phyloP scores from a whole-genome alignment of 1,284 basidiomycete genomes.

The Ustilago sp. region DNA sequence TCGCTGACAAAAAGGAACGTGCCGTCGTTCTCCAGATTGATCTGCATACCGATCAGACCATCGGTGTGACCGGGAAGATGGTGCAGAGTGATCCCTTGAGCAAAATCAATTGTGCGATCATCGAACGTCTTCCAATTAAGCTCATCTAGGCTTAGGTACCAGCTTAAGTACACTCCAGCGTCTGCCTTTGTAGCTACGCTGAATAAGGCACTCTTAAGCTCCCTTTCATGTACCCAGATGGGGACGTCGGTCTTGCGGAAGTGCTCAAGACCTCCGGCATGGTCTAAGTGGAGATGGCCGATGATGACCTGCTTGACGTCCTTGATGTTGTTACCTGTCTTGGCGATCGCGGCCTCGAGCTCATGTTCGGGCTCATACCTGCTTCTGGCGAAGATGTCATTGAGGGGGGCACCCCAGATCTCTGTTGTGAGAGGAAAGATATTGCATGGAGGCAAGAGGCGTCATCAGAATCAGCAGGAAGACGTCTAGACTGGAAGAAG shows the following conservation, averaged over 20 bases:
- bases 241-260: slow-evolving; percentile 57
- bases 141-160: slow-evolving; percentile 52
- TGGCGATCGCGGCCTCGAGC: slow-evolving; percentile 63
- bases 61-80: slow-evolving; percentile 66
- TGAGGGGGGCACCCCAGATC: slow-evolving; percentile 46
- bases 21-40: slow-evolving; percentile 59
- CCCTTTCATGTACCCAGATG: slow-evolving; percentile 65
- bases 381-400: slow-evolving; percentile 54
- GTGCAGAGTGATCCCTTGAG: slow-evolving; percentile 62
- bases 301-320: slow-evolving; percentile 57
- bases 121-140: slow-evolving; percentile 67
- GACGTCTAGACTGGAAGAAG: neutral
- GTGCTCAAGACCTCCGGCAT: slow-evolving; percentile 60
- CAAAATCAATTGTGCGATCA: slow-evolving; percentile 58
- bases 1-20: slow-evolving; percentile 57
- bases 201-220: slow-evolving; percentile 62
- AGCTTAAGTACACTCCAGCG: slow-evolving; percentile 53
- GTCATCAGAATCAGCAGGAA: neutral
- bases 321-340: slow-evolving; percentile 59
- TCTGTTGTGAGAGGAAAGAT: slow-evolving; percentile 4
- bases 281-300: slow-evolving; percentile 62
- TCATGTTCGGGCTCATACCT: slow-evolving; percentile 60
- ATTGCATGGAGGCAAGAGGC: neutral
- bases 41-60: slow-evolving; percentile 62
- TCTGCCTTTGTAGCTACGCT: slow-evolving; percentile 60